Evolutionary conservation across 169 alveolate species (phyloP), one percentile per base, ranked within the genome.

Genomic region (Babesia gibsoni): DNA sequence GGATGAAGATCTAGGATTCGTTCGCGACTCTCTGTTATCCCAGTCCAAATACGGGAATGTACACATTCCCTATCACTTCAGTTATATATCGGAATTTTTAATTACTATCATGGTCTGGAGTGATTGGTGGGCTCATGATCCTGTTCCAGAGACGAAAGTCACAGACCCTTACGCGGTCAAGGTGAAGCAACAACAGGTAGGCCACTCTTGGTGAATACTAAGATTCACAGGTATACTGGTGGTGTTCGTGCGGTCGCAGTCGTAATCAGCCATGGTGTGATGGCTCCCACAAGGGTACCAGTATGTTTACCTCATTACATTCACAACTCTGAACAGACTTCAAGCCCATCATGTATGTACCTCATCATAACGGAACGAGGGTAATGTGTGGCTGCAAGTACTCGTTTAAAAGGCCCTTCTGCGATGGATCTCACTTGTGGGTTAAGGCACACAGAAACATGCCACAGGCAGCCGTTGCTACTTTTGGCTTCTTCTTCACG

Each of bases 91-190:
- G n/a, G n/a, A 58, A 70, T 20, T 70, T 52, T 23, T 64, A 16
- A 29, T 27, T 16, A 37, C 35, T 46, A 74, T 63, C 61, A 86
- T 86, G 92, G 85, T 73, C 49, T 86, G 92, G 92, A 77, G 65
- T 50, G 78, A 77, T 45, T 86, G 92, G 92, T 86, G 92, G 92
- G 88, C 90, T 5, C 92, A 86, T 49, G 92, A 86, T 74, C 92
- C 92, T 7, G 90, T 79, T 27, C 88, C 87, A 46, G 74, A 81
- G 52, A 68, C 89, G n/a, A 73, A 67, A 39, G 77, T 68, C 37
- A 67, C 88, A 29, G 92, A 86, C 46, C 92, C 92, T 14, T 86
- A 82, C 58, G 65, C 70, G 32, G 92, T 86, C 25, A 86, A 81
- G 50, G 88, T 78, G 35, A 81, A 82, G 52, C 73, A 67, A 48